These are phyloP conservation scores for Solanum dulcamara DNA, from an alignment of 257 asterid species.

Conservation along the genomic window DNA sequence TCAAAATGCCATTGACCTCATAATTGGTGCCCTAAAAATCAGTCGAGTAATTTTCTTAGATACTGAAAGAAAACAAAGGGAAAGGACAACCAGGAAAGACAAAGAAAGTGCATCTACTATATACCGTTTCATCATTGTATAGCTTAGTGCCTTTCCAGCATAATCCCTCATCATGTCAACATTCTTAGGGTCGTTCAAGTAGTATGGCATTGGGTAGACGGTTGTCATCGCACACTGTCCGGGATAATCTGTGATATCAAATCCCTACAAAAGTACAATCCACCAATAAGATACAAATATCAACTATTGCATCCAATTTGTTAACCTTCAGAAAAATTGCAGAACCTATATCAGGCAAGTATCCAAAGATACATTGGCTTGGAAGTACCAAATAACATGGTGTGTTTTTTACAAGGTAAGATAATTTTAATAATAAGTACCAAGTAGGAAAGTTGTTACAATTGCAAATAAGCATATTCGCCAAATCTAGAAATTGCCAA, in stretches of 20 bases:
- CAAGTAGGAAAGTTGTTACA: neutral
- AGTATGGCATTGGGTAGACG: neutral
- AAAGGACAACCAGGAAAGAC: neutral
- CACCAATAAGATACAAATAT: neutral
- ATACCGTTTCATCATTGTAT: neutral
- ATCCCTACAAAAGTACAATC: neutral
- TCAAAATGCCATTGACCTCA: neutral
- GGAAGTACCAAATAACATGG: neutral
- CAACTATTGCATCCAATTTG: neutral
- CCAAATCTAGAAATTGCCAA: neutral
- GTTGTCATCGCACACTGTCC: neutral
- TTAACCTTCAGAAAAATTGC: neutral
- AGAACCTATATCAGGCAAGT: neutral
- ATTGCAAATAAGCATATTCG: neutral
- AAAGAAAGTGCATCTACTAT: neutral
- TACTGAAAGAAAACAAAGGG: neutral
- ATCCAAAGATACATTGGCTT: neutral
- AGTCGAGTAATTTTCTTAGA: neutral
- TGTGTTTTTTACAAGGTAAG: neutral
- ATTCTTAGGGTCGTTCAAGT: neutral
- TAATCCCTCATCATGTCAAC: neutral
- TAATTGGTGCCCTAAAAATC: neutral
- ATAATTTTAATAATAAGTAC: neutral
- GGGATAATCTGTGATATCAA: neutral
- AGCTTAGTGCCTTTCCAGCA: neutral